Evolutionary conservation across 768 basidiomycete genomes (phyloP).

Genomic region (Collybiopsis luxurians): DNA sequence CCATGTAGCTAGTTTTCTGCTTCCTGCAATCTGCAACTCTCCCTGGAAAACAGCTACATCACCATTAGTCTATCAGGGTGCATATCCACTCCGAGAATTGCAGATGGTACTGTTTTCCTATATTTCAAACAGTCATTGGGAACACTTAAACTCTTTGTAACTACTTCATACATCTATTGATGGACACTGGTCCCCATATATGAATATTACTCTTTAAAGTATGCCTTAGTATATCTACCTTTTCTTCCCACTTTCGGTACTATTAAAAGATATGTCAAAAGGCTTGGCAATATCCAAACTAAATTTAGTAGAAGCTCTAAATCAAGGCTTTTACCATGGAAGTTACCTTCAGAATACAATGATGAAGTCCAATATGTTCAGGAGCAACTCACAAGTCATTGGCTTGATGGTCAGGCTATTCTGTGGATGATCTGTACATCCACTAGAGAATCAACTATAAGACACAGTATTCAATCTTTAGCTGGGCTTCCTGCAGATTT

Average conservation of each 20-base stretch:
- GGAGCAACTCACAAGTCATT: conserved; percentile 6
- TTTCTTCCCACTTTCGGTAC: background rate
- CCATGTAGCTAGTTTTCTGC: conserved; percentile 15
- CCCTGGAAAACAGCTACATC: conserved; percentile 20
- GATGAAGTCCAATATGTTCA: background rate
- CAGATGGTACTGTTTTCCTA: too few species aligned
- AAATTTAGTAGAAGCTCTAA: background rate
- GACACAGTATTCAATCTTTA: background rate
- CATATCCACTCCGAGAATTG: conserved; percentile 10
- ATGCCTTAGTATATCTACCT: background rate
- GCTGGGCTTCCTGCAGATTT: background rate
- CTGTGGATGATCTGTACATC: conserved; percentile 9
- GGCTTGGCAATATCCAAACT: background rate
- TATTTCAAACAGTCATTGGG: too few species aligned
- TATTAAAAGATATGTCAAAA: background rate
- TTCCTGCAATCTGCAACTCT: conserved; percentile 18
- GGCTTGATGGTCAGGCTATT: conserved; percentile 12
- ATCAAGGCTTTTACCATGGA: background rate
- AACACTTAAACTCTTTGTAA: too few species aligned
- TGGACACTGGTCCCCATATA: background rate
- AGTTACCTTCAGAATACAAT: background rate
- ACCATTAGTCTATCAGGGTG: conserved; percentile 11
- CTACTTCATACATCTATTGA: too few species aligned
- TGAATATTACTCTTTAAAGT: background rate
- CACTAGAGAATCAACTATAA: conserved; percentile 6